A percentile compares a stretch with the other conserved stretches of the same genome.
phyloP scores from a whole-genome alignment of 2,329 filamentous ascomycete genomes.

The Apiospora arundinis region DNA sequence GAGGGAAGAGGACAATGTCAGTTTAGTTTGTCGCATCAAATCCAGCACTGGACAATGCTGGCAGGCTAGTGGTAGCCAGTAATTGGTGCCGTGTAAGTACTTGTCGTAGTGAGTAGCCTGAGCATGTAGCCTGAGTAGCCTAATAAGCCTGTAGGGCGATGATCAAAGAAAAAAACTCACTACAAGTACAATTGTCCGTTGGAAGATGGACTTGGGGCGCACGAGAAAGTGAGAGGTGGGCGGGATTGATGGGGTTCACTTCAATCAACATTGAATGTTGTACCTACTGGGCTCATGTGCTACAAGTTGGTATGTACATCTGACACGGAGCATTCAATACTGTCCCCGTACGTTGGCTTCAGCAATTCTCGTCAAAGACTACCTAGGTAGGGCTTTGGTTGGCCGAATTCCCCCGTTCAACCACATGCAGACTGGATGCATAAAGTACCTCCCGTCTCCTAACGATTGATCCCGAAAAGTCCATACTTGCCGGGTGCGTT shows the following conservation, averaged over 20 bases:
- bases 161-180: neutral
- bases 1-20: neutral
- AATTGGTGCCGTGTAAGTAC: neutral
- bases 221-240: neutral
- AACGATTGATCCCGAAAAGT: too few relatives aligned
- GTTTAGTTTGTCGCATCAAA: constrained; percentile 3
- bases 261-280: too few relatives aligned
- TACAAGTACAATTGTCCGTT: neutral
- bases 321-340: neutral
- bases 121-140: neutral
- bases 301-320: neutral
- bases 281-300: too few relatives aligned
- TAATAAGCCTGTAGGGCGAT: neutral
- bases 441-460: neutral
- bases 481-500: neutral
- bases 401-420: constrained; percentile 2
- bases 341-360: neutral
- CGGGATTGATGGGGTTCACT: neutral
- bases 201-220: neutral
- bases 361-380: neutral
- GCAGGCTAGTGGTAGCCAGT: neutral
- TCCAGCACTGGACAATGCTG: neutral
- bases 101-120: neutral
- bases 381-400: neutral
- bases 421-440: constrained; percentile 8